Conservation (phyloP, 148 eudicot species). For the Spergularia bocconei region DNA sequence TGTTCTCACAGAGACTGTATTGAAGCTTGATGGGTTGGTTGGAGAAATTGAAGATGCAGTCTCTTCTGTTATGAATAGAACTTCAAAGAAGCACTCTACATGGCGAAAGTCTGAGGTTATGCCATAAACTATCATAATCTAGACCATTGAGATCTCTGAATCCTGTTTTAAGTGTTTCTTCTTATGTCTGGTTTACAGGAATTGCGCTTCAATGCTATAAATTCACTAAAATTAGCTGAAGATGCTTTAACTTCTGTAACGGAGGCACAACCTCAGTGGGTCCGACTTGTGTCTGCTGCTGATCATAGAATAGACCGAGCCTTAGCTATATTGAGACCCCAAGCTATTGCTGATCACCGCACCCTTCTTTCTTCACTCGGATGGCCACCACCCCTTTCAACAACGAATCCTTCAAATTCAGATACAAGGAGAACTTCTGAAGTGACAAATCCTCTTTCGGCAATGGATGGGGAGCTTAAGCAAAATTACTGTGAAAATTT, state of each 20-base stretch:
- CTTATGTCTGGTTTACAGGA: constrained; percentile 44
- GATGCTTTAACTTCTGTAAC: constrained; percentile 59
- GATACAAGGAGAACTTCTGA: constrained; percentile 45
- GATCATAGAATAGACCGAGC: constrained; percentile 88
- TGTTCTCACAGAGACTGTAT: constrained; percentile 64
- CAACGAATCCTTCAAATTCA: constrained; percentile 42
- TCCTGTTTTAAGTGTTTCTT: constrained; percentile 8
- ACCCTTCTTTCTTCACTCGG: constrained; percentile 75
- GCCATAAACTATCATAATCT: neutral
- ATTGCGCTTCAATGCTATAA: constrained; percentile 52
- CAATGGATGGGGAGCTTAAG: constrained; percentile 75
- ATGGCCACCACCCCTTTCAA: constrained; percentile 92
- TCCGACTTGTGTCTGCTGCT: constrained; percentile 74
- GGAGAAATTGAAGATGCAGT: constrained; percentile 96
- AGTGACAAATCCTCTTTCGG: constrained; percentile 65
- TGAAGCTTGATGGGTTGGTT: constrained; percentile 77
- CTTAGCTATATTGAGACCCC: constrained; percentile 83
- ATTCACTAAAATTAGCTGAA: constrained; percentile 59
- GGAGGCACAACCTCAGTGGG: constrained; percentile 74
- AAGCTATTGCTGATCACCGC: constrained; percentile 89
- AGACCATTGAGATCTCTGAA: constrained; percentile 1
- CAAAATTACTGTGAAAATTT: constrained; percentile 73
- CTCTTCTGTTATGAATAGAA: constrained; percentile 62
- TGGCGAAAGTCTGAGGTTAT: constrained; percentile 58
- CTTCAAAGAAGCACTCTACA: constrained; percentile 41